Conservation (phyloP, 2,329 filamentous ascomycete genomes). For the Aureobasidium subglaciale region DNA sequence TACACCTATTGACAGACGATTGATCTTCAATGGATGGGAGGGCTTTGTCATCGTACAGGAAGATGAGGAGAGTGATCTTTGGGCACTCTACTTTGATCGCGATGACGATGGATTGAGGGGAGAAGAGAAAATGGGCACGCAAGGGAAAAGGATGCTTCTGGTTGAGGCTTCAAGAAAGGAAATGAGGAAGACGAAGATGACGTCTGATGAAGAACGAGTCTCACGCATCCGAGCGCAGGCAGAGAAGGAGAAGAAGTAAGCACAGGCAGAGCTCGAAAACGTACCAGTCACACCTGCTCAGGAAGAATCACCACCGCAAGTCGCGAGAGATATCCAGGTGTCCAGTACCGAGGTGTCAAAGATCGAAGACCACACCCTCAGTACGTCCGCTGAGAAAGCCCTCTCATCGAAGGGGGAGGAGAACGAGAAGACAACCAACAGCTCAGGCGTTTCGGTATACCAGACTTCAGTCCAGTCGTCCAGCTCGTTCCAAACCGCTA, state of each 20-base stretch:
- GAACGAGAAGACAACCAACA: not conserved
- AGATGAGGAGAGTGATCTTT: conserved; percentile 33
- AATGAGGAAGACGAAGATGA: conserved; percentile 20
- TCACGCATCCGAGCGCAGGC: conserved; percentile 21
- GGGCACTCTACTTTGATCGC: conserved; percentile 48
- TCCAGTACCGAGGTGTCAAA: not conserved
- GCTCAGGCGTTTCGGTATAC: not conserved
- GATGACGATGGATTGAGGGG: conserved; percentile 38
- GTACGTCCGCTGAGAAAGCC: not conserved
- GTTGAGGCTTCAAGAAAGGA: conserved; percentile 28
- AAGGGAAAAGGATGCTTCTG: conserved; percentile 26
- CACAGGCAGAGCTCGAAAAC: conserved; percentile 4
- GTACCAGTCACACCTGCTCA: not conserved
- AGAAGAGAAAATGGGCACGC: conserved; percentile 19
- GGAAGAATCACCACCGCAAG: not conserved
- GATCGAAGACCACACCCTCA: not conserved
- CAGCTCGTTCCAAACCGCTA: not conserved
- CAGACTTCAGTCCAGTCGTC: not conserved
- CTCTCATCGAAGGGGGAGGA: not conserved
- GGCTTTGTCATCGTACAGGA: conserved; percentile 52
- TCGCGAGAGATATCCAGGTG: not conserved
- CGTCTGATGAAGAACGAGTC: conserved; percentile 23
- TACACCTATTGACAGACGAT: conserved; percentile 51
- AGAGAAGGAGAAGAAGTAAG: conserved; percentile 17
- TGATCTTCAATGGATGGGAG: conserved; percentile 52